Conservation (phyloP, 257 asterid species). For the Solanum habrochaites region DNA sequence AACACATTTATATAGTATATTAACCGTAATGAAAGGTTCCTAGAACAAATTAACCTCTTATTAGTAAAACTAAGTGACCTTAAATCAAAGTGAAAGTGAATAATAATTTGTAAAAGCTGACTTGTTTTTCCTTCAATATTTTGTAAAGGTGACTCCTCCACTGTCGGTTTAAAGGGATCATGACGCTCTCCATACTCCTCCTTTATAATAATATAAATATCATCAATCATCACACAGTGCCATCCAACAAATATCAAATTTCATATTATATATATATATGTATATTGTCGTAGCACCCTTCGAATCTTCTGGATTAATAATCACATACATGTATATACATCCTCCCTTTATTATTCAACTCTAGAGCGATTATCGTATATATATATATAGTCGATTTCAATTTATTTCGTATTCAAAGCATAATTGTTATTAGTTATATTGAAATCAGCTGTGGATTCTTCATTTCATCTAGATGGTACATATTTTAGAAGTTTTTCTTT, state of each 20-base stretch:
- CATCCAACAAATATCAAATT: neutral
- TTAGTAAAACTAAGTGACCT: neutral
- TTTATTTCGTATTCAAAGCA: neutral
- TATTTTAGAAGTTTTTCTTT: neutral
- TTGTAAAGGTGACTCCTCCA: neutral
- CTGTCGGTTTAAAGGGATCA: neutral
- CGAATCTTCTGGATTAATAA: neutral
- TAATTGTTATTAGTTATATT: neutral
- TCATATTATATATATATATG: neutral
- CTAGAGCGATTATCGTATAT: neutral
- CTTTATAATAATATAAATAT: neutral
- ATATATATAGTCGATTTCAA: neutral
- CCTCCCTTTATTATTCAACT: neutral
- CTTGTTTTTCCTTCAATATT: neutral
- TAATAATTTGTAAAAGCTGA: neutral
- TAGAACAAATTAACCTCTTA: neutral
- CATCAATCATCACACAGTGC: neutral
- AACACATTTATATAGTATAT: neutral
- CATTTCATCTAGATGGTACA: neutral
- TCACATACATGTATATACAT: neutral
- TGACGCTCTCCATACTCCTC: neutral
- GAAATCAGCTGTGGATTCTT: neutral
- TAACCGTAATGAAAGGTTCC: neutral
- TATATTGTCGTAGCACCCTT: neutral
- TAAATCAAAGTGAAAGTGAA: neutral